phyloP scores from a whole-genome alignment of 2,329 filamentous ascomycete genomes.

The Lachnum nothofagi region DNA sequence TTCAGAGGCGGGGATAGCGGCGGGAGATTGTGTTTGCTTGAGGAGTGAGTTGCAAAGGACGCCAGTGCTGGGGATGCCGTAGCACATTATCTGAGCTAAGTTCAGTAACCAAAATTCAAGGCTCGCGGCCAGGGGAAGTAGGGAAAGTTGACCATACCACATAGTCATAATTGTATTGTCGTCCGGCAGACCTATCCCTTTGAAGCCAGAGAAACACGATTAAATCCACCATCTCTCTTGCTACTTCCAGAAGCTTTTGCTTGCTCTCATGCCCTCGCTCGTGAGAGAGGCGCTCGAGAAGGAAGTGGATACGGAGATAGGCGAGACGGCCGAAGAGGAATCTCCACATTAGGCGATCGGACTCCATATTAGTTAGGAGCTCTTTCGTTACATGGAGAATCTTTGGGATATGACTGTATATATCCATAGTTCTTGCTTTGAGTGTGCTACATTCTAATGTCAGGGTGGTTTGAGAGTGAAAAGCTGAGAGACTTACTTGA shows the following conservation, averaged over 20 bases:
- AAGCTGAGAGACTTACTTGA: conserved; percentile 11
- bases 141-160: conserved; percentile 4
- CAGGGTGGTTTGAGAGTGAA: background rate
- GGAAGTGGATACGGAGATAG: conserved; percentile 15
- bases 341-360: conserved; percentile 10
- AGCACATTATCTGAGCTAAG: conserved; percentile 21
- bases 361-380: background rate
- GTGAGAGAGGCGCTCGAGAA: conserved; percentile 17
- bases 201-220: conserved; percentile 18
- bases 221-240: conserved; percentile 18
- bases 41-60: conserved; percentile 24
- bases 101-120: background rate
- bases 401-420: conserved; percentile 3
- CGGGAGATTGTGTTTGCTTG: conserved; percentile 15
- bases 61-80: conserved; percentile 21
- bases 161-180: conserved; percentile 14
- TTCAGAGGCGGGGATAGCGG: conserved; percentile 1
- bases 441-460: conserved; percentile 3
- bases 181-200: conserved; percentile 10
- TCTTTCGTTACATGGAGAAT: conserved; percentile 12
- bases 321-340: conserved; percentile 10
- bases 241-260: conserved; percentile 13
- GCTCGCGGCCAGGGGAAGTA: no score
- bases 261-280: conserved; percentile 15
- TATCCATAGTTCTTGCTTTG: conserved; percentile 9